Base-by-base conservation (phyloP, 2,329 filamentous ascomycete species). In the Corynespora cassiicola region DNA sequence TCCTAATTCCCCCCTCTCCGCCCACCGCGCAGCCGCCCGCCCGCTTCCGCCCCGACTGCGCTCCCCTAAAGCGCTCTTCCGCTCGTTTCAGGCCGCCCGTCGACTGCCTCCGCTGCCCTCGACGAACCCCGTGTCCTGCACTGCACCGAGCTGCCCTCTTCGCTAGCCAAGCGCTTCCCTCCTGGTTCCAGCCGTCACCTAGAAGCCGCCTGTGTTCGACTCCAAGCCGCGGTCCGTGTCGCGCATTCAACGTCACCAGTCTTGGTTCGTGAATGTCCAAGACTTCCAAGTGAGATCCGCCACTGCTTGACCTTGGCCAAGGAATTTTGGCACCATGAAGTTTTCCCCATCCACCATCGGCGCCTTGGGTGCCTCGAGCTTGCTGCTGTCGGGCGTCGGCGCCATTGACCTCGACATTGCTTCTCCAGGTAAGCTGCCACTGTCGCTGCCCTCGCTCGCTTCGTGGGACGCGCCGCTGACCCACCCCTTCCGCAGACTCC, bases 401-500 rank as follows among this genome's bases (percentile, higher is more conserved):
- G 66, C 65, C 7, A 54, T 70, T 26, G 49, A 61, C 1, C 37
- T 70, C 22, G 51, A 65, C 36, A 47, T 65, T 12, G 54, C 36
- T 24, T 52, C 54, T 19, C 38, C 52, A 36, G 59, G 66, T 69
- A 52, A 20, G 58, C n/a, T n/a, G n/a, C n/a, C n/a, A n/a, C n/a
- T n/a, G n/a, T n/a, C n/a, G n/a, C n/a, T n/a, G n/a, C 12, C 10
- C 27, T 27, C 36, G 33, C 18, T 19, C 15, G 25, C 30, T 20
- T 14, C 8, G 12, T n/a, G 15, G 31, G 11, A 36, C 14, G 27
- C 25, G 24, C 24, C 10, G 23, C 52, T 61, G 32, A 60, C 42
- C n/a, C n/a, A n/a, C n/a, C n/a, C n/a, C n/a, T 26, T 24, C 5
- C n/a, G 12, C 53, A 86, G 84, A 70, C 21, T 87, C 83, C 0